Base-by-base conservation (phyloP, 2,329 filamentous ascomycete species). In the Exophiala sideris region DNA sequence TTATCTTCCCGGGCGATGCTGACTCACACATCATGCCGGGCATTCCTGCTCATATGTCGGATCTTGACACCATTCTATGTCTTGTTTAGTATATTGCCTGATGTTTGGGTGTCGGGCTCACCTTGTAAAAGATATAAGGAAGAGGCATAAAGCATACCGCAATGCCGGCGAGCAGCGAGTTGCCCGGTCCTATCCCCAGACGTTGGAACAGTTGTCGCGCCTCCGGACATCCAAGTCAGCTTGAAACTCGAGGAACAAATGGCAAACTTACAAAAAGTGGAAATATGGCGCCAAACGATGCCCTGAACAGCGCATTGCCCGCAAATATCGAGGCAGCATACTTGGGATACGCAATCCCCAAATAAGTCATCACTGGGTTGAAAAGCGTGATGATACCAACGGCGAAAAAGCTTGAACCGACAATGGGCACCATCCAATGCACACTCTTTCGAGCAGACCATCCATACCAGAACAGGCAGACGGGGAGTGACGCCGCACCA, bases 381-480 rank as follows among this genome's bases (percentile, higher is more conserved):
- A 55, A 61, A 9, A 62, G 16, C 2, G 48, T 32, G 44, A 57
- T 53, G 12, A 48, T 66, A 4, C 73, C 73, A 24, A 71, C 60
- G 12, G 65, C 56, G 62, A 77, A 75, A 59, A 69, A 72, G 0
- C 57, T 61, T 0, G 68, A 68, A 12, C 69, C 71, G 51, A 73
- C 69, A 59, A 73, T 71, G 1, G 70, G 71, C 48, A 73, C 62
- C 47, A 74, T 73, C 68, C 68, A 74, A 54, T 73, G 70, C 2
- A 72, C 59, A 33, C 49, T 48, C 8, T 64, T 53, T 6, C 66
- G 52, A 5, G 69, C 58, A 11, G 63, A 60, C 71, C 70, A 72
- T 18, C 72, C 72, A 51, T 74, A 75, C 72, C 71, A 74, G 65
- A 75, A 74, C 1, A 75, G 60, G 48, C 70, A 73, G 48, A 74